Base-by-base conservation (phyloP, 768 basidiomycete genomes). In the Russula dissimulans region DNA sequence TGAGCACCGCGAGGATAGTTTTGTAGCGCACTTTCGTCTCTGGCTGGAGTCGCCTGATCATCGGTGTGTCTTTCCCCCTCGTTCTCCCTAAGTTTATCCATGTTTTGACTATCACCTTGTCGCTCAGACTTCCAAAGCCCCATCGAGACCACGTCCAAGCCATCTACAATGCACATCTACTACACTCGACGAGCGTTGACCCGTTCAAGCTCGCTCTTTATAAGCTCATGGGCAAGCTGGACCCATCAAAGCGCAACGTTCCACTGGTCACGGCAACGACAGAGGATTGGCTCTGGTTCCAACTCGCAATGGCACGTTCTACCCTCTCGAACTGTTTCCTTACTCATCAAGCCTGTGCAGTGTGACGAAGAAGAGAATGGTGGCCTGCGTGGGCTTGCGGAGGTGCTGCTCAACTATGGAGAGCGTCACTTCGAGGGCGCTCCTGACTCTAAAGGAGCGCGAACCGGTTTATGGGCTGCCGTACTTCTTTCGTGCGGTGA, bases 231-330 rank as follows among this genome's bases (percentile, higher is more conserved):
- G 95, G 93, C 46, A 89, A 89, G 67, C 81, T 95, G 54, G 97
- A 99, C 66, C 84, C 92, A 1, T 73, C 81, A 5, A 79, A 89
- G 57, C 80, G 93, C 50, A 87, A 83, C 67, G 85, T 95, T 3
- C 81, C 84, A 5, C 82, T 85, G 43, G 92, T 97, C 5, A 97
- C 94, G 0, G 81, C 81, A 10, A 95, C 94, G 1, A 94, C 91
- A 2, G 97, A 97, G 70, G 97, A 99, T 72, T 99, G 95, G 95
- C 77, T 97, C 39, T 99, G 95, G 95, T 86, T 95, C 77, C 95
- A 99, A 74, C 79, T 98, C 14, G 80, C 86, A 1, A 88, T 97
- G 83, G 89, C 85, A 50, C 34, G 75, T 64, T 38, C 50, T 1
- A n/a, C 5, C 47, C 12, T 6, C 7, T 9, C 26, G 32, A 4